These are phyloP conservation scores for Starmerella sirachaensis DNA, from an alignment of 805 yeast genomes.

Conservation along the genomic window DNA sequence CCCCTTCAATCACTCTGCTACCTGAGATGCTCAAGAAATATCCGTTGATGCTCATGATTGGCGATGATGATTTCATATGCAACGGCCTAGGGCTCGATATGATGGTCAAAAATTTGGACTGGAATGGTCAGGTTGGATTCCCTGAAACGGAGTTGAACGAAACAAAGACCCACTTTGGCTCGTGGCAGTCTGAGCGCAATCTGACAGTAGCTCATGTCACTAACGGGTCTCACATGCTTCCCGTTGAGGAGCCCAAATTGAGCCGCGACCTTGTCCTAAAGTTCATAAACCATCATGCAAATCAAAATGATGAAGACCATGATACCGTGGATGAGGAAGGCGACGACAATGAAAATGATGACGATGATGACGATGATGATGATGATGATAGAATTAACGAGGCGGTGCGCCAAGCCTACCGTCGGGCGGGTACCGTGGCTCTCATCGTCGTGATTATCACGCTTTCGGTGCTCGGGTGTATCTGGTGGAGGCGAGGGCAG, in stretches of 20 bases:
- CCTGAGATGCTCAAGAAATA: slow-evolving; percentile 48
- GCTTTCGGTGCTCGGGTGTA: slow-evolving; percentile 13
- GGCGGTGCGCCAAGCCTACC: slow-evolving; percentile 30
- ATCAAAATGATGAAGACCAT: not conserved
- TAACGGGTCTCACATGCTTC: slow-evolving; percentile 89
- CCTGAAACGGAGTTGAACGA: slow-evolving; percentile 7
- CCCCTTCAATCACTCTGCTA: slow-evolving; percentile 53
- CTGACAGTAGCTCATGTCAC: slow-evolving; percentile 62
- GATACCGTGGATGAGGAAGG: not conserved
- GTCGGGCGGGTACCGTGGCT: slow-evolving; percentile 30
- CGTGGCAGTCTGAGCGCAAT: slow-evolving; percentile 40
- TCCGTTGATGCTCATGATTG: slow-evolving; percentile 67
- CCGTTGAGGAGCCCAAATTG: slow-evolving; percentile 42
- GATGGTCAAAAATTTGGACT: slow-evolving; percentile 47
- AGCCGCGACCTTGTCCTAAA: slow-evolving; percentile 26
- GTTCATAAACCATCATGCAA: not conserved
- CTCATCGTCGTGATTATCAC: slow-evolving; percentile 28
- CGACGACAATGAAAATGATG: not conserved
- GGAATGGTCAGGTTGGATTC: slow-evolving; percentile 41
- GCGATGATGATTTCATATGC: slow-evolving; percentile 82
- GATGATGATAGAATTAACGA: slow-evolving; percentile 17
- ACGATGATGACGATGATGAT: not conserved
- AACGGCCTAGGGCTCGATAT: slow-evolving; percentile 65
- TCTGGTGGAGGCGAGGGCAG: slow-evolving; percentile 20
- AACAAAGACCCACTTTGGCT: slow-evolving; percentile 5